Base-by-base conservation (phyloP, 2,329 filamentous ascomycete species). In the Fusarium sacchari region DNA sequence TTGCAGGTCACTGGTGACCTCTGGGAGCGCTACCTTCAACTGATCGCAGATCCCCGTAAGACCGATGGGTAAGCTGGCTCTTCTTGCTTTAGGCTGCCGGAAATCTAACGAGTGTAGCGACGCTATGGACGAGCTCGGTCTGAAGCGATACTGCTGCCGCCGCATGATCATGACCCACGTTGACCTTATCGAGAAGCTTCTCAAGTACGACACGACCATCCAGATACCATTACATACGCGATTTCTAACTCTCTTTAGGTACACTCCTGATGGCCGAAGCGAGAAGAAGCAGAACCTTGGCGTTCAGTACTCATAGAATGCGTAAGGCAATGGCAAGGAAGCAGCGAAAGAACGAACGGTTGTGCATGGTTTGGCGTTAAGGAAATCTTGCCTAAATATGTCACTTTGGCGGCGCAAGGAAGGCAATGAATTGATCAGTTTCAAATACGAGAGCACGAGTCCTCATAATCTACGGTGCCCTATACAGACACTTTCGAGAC, bases 101-200 rank as follows among this genome's bases (percentile, higher is more conserved):
- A 12, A 34, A 57, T 37, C 80, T 84, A 66, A 85, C 72, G 30
- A 52, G 7, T 37, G 12, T 26, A 98, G 96, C 80, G 95, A 98
- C 82, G 96, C 96, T 46, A 97, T 99, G 93, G 95, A 98, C 83
- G 90, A 95, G 81, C 91, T 99, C 60, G 95, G 95, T 64, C 93
- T 97, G 80, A 96, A 94, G 84, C 91, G 96, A 78, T 99, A 99
- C 87, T 99, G 96, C 89, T 99, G 96, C 87, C 94, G 96, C 78
- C 93, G 96, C 80, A 99, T 99, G 96, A 91, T 99, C 83, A 98
- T 99, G 93, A 99, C 96, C 68, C 96, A 99, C 84, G 96, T 99
- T 79, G 96, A 99, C 83, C 88, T 99, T 71, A 98, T 99, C 78
- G 96, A 99, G 88, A 99, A 99, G 86, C 90, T 99, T 57, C 90